These are phyloP conservation scores for Rhodotorula sp. DNA, from an alignment of 1,284 basidiomycete species.

Conservation along the genomic window DNA sequence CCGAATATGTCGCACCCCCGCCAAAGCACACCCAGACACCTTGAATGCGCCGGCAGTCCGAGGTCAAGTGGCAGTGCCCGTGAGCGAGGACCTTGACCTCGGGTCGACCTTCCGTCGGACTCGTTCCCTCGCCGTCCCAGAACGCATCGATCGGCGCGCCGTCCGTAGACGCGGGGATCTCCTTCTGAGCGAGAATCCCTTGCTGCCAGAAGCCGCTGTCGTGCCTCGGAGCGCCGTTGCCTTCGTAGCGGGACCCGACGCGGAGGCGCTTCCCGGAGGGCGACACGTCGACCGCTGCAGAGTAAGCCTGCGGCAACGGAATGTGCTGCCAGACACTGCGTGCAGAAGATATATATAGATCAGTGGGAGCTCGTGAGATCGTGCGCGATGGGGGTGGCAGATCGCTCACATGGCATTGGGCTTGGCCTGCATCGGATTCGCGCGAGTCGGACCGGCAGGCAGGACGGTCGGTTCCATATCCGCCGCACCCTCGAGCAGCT, in stretches of 20 bases:
- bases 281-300: constrained; percentile 33
- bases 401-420: constrained; percentile 64
- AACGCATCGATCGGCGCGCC: constrained; percentile 57
- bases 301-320: constrained; percentile 64
- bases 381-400: neutral
- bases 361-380: neutral
- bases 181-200: constrained; percentile 64
- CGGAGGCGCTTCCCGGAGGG: constrained; percentile 21
- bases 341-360: neutral
- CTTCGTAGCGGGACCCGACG: constrained; percentile 57
- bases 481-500: constrained; percentile 4
- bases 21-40: constrained; percentile 94
- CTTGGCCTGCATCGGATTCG: constrained; percentile 64
- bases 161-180: constrained; percentile 32
- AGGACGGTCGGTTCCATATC: constrained; percentile 18
- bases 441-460: constrained; percentile 41
- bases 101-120: constrained; percentile 46
- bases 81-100: constrained; percentile 62
- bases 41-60: constrained; percentile 73
- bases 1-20: constrained; percentile 82
- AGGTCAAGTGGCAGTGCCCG: constrained; percentile 60
- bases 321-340: constrained; percentile 85
- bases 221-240: constrained; percentile 62
- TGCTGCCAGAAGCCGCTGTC: constrained; percentile 79
- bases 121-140: constrained; percentile 44